Percentiles rank a stretch among this genome's conserved stretches.
These are phyloP conservation scores for Aspergillus aculeatus DNA, from an alignment of 2,329 filamentous ascomycete genomes.

Conservation along the genomic window DNA sequence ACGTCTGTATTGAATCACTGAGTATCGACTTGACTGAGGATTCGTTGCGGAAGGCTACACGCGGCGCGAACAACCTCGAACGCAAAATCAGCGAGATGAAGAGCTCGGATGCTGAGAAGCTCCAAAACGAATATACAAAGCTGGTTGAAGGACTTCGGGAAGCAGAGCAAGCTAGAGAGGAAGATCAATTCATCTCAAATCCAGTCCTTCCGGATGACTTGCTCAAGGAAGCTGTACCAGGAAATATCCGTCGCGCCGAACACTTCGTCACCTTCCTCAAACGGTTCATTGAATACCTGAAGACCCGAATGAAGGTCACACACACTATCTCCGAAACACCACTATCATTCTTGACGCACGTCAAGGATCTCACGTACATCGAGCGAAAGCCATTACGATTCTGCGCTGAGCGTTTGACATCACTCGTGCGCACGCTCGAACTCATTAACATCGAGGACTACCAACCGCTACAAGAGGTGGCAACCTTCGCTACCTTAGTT, in stretches of 20 bases:
- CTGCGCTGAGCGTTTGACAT: constrained; percentile 91
- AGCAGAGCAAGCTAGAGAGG: constrained; percentile 82
- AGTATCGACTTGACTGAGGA: constrained; percentile 98
- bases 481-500: constrained; percentile 92
- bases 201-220: constrained; percentile 90
- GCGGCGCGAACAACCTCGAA: constrained; percentile 88
- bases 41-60: constrained; percentile 82
- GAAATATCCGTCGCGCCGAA: constrained; percentile 92
- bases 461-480: constrained; percentile 93
- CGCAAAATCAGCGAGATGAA: constrained; percentile 92
- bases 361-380: constrained; percentile 95
- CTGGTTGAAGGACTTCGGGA: constrained; percentile 87
- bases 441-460: constrained; percentile 98
- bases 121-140: constrained; percentile 94
- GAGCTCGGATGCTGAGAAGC: constrained; percentile 87
- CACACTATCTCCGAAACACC: constrained; percentile 98
- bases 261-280: constrained; percentile 95
- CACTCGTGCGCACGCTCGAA: constrained; percentile 89
- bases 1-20: constrained; percentile 95
- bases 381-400: constrained; percentile 91
- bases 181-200: constrained; percentile 97
- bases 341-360: constrained; percentile 84
- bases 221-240: constrained; percentile 91
- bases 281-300: constrained; percentile 95
- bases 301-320: constrained; percentile 96